A percentile compares a stretch with the other conserved stretches of the same genome.
These are phyloP conservation scores for Rhipidocladum racemiflorum DNA, from an alignment of 176 grass and related monocot genomes.

Conservation along the genomic window DNA sequence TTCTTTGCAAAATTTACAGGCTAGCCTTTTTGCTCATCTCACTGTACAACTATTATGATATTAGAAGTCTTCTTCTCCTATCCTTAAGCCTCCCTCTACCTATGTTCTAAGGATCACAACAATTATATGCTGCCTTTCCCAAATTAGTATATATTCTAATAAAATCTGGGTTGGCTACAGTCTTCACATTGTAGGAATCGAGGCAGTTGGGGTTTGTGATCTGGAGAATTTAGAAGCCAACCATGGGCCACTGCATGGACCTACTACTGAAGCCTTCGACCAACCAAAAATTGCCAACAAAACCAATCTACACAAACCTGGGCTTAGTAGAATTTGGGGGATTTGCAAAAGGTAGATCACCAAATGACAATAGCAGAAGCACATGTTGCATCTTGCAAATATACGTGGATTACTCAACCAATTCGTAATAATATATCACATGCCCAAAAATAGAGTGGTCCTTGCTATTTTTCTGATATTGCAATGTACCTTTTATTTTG, in stretches of 20 bases:
- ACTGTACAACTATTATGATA: neutral
- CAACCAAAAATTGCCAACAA: neutral
- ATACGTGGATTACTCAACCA: neutral
- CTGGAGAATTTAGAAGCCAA: neutral
- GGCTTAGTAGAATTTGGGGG: neutral
- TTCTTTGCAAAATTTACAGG: conserved; percentile 15
- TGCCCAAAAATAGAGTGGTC: neutral
- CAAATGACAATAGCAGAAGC: neutral
- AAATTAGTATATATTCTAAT: neutral
- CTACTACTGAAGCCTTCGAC: neutral
- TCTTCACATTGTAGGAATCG: neutral
- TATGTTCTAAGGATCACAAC: neutral
- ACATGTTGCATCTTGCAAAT: neutral
- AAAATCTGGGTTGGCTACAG: neutral
- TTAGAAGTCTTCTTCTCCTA: neutral
- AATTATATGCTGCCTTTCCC: conserved; percentile 2
- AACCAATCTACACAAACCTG: neutral
- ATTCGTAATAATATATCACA: neutral
- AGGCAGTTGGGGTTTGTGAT: neutral
- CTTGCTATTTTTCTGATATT: neutral
- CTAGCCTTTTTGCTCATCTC: neutral
- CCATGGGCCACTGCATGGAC: neutral
- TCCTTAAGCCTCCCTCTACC: neutral
- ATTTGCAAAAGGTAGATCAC: neutral
- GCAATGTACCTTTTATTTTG: neutral